Evolutionary conservation across 768 basidiomycete species (phyloP), one percentile per base, ranked within the genome.

Genomic region (Tylopilus intermedius): DNA sequence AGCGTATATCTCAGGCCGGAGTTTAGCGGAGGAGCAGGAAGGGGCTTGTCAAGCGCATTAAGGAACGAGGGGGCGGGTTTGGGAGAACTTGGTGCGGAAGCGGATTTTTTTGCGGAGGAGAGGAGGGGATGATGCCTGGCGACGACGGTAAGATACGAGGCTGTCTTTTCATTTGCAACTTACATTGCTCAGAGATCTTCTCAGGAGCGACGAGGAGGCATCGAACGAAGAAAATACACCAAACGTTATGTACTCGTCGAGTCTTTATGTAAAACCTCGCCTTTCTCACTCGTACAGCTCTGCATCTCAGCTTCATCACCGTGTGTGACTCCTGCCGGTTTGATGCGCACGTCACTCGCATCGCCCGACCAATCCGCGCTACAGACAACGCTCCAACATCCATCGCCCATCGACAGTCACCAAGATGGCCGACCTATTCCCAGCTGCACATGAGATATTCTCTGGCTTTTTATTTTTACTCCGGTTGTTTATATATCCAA

Each of bases 1-100:
- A 63, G 58, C 30, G 50, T 55, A 29, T 63, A 47, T 46, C 51
- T 60, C 52, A 58, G 50, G 2, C 46, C 22, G 5, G 60, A 45
- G 14, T 67, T 71, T 67, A 74, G 66, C 26, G 70, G 68, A 21
- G 74, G 69, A 14, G 68, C 65, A 8, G 74, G 75, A n/a, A 76
- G 67, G 1, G 72, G 71, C 50, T 76, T 76, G 60, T 74, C 71
- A 57, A 60, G 49, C 1, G 35, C 48, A 53, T 51, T 10, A 11
- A 63, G 37, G 32, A 55, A 62, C 24, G 48, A 43, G 0, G 57
- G 32, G 0, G 47, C 33, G 0, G 58, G 58, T 24, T 35, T 57
- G 13, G 65, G 65, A 1, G 66, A 68, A 8, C 38, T 59, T 24
- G 67, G 67, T 1, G 69, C 65, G 29, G 65, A 69, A 0, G 57